Conservation (phyloP, 768 basidiomycete genomes). For the Suillus weaverae region DNA sequence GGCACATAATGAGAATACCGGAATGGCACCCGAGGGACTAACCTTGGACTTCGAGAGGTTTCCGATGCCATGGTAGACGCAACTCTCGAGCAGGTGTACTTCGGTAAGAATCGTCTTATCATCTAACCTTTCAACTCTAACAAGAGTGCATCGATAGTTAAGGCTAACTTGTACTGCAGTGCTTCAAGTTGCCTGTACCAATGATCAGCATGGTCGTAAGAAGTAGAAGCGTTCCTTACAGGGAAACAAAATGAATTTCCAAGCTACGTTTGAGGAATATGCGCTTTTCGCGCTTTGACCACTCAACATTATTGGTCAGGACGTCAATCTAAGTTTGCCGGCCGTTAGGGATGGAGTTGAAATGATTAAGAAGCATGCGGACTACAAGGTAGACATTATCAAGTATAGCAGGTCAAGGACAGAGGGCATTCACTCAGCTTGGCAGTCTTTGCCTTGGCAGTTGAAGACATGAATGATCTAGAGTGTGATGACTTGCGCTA, state of each 20-base stretch:
- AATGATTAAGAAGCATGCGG: slow-evolving; percentile 90
- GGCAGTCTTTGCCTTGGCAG: slow-evolving; percentile 96
- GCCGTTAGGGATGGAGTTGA: slow-evolving; percentile 74
- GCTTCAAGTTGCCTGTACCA: slow-evolving; percentile 67
- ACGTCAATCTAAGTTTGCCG: slow-evolving; percentile 78
- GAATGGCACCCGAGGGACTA: slow-evolving; percentile 12
- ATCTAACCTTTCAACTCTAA: slow-evolving; percentile 91
- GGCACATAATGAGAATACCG: not conserved
- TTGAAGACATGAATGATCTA: slow-evolving; percentile 85
- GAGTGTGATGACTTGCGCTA: slow-evolving; percentile 86
- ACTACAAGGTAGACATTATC: slow-evolving; percentile 45
- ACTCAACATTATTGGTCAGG: slow-evolving; percentile 86
- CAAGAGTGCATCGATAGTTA: slow-evolving; percentile 82
- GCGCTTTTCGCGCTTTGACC: slow-evolving; percentile 90
- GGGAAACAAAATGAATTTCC: slow-evolving; percentile 80
- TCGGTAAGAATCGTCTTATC: slow-evolving; percentile 99
- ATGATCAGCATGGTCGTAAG: not conserved
- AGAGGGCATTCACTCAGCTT: slow-evolving; percentile 68
- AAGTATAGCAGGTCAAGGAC: not conserved
- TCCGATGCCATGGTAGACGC: slow-evolving; percentile 85
- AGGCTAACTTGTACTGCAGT: slow-evolving; percentile 73
- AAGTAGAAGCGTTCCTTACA: slow-evolving; percentile 44
- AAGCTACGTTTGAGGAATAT: slow-evolving; percentile 95
- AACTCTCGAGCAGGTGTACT: slow-evolving; percentile 90
- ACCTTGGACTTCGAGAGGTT: slow-evolving; percentile 93